Base-by-base conservation (phyloP, 2,329 filamentous ascomycete species). In the Lachnellula subtilissima region DNA sequence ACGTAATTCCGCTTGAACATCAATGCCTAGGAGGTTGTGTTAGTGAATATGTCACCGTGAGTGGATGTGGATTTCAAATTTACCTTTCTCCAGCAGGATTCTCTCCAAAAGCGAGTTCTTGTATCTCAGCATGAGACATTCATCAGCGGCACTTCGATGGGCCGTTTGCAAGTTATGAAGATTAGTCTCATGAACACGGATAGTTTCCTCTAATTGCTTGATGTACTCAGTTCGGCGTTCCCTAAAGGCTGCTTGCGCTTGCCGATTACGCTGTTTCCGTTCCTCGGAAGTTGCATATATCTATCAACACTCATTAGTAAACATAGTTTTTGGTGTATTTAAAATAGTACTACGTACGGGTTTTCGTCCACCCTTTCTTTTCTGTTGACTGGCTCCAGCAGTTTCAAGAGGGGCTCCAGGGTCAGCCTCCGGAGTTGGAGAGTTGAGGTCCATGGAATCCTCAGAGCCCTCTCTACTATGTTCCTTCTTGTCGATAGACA, bases 201-300 rank as follows among this genome's bases (percentile, higher is more conserved):
- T 97, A 54, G 92, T 96, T 66, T 93, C 91, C 76, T 99, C 94
- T 25, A 99, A 83, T 74, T 99, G 94, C 77, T 97, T 97, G 77
- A 99, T 99, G 74, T 99, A 99, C 78, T 99, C 94, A 54, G 93
- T 97, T 57, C 94, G 87, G 64, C 94, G 88, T 76, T 99, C 94
- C 65, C 94, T 87, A 70, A 99, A 99, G 56, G 94, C 94, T 54
- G 94, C 94, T 75, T 99, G 94, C 48, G 94, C 94, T 77, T 97
- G 94, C 66, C 94, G 82, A 71, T 99, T 99, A 63, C 94, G 85
- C 76, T 97, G 94, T 78, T 99, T 97, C 69, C 94, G 87, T 75
- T 99, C 94, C 74, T 99, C 94, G 11, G 94, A 97, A 37, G 94
- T 99, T 53, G 94, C 94, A 80, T 99, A 99, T 62, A 97, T 97